phyloP scores from a whole-genome alignment of 2,329 filamentous ascomycete genomes.

The Diaporthe sp. region DNA sequence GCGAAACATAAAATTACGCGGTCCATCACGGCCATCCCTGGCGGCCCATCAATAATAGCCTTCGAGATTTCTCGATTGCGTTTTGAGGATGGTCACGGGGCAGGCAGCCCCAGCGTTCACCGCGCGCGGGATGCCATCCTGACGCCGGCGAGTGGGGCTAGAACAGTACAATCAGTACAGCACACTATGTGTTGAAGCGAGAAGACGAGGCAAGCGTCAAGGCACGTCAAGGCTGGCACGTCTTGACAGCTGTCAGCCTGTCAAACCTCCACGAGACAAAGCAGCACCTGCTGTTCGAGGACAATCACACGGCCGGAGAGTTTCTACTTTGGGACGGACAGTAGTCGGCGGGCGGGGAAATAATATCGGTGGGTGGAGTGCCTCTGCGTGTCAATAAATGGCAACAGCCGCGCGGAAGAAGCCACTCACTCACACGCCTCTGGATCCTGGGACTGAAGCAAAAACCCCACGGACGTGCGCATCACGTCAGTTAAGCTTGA shows the following conservation, averaged over 20 bases:
- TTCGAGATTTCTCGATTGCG: conserved; percentile 25
- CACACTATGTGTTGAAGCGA: conserved; percentile 11
- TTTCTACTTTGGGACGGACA: conserved; percentile 14
- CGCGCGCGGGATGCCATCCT: conserved; percentile 2
- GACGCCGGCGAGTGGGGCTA: not conserved
- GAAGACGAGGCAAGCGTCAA: not conserved
- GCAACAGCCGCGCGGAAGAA: conserved; percentile 24
- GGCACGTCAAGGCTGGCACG: not conserved
- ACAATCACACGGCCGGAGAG: not conserved
- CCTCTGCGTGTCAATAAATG: conserved; percentile 7
- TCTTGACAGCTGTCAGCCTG: conserved; percentile 24
- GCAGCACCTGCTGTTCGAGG: not conserved
- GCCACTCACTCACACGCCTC: conserved; percentile 16
- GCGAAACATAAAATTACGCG: conserved; percentile 28
- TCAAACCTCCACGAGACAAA: not conserved
- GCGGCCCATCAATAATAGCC: conserved; percentile 10
- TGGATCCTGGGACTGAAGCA: not conserved
- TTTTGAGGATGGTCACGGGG: conserved; percentile 26
- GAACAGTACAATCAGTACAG: not conserved
- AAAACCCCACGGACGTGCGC: conserved; percentile 22
- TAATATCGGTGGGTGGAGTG: conserved; percentile 21
- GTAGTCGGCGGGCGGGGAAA: conserved; percentile 9
- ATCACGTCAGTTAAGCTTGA: conserved; percentile 35
- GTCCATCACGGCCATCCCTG: conserved; percentile 19
- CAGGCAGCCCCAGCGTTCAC: conserved; percentile 15